These are phyloP conservation scores for Yueomyces sinensis DNA, from an alignment of 805 yeast species.

Conservation along the genomic window DNA sequence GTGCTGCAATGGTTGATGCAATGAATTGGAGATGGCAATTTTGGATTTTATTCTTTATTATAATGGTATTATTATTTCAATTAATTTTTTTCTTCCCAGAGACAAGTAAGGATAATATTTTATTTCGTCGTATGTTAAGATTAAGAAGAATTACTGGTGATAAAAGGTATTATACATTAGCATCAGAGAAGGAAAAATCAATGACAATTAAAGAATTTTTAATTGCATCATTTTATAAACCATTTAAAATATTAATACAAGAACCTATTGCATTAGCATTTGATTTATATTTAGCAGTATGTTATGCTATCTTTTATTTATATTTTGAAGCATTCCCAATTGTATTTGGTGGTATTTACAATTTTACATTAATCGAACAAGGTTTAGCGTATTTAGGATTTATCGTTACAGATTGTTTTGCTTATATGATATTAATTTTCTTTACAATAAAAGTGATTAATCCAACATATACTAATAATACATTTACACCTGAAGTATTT, in stretches of 20 bases:
- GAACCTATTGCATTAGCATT: constrained; percentile 47
- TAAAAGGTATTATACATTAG: constrained; percentile 29
- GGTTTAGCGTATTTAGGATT: constrained; percentile 30
- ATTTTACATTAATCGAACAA: constrained; percentile 34
- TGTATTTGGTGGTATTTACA: constrained; percentile 31
- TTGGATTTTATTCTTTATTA: constrained; percentile 34
- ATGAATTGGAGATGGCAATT: constrained; percentile 42
- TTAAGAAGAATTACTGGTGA: constrained; percentile 38
- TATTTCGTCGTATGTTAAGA: constrained; percentile 32
- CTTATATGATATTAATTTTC: constrained; percentile 21
- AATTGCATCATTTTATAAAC: constrained; percentile 32
- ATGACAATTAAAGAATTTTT: constrained; percentile 11
- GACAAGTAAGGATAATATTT: constrained; percentile 31
- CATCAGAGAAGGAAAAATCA: constrained; percentile 24
- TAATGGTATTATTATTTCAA: constrained; percentile 26
- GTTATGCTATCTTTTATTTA: constrained; percentile 39
- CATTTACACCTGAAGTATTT: constrained; percentile 30
- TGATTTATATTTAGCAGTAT: constrained; percentile 36
- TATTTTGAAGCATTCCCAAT: constrained; percentile 55
- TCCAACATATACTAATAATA: constrained; percentile 15
- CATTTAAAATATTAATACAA: constrained; percentile 31
- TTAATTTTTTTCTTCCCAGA: constrained; percentile 35
- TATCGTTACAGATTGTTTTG: constrained; percentile 32
- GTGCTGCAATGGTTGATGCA: constrained; percentile 36
- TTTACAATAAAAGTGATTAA: constrained; percentile 17